These are phyloP conservation scores for Alnus rubra DNA, from an alignment of 306 rosid genomes.

Conservation along the genomic window DNA sequence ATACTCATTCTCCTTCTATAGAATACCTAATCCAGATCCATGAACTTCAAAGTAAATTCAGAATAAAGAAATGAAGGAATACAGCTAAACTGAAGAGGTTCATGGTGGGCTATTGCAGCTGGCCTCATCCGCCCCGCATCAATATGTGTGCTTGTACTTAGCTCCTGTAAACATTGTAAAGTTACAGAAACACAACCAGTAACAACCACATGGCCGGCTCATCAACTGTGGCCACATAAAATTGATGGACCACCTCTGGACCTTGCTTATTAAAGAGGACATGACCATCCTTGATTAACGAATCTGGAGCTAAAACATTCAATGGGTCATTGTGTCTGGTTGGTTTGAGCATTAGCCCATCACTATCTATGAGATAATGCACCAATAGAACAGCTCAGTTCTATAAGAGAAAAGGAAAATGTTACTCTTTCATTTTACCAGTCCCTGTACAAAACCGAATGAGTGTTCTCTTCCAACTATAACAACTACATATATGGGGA, in stretches of 20 bases:
- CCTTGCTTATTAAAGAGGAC: slow-evolving; percentile 44
- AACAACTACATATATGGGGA: slow-evolving; percentile 23
- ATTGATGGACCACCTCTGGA: slow-evolving; percentile 60
- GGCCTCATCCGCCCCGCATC: too few species aligned
- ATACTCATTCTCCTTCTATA: slow-evolving; percentile 30
- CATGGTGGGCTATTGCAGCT: too few species aligned
- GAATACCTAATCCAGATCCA: slow-evolving; percentile 27
- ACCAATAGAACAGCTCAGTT: slow-evolving; percentile 25
- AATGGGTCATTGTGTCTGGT: slow-evolving; percentile 38
- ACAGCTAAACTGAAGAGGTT: too few species aligned
- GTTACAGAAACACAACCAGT: slow-evolving; percentile 7
- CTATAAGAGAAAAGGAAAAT: slow-evolving; percentile 24
- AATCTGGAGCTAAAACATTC: slow-evolving; percentile 43
- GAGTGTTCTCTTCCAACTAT: slow-evolving; percentile 24
- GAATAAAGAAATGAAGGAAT: neutral
- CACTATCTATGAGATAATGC: slow-evolving; percentile 36
- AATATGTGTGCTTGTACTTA: neutral
- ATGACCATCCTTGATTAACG: slow-evolving; percentile 40
- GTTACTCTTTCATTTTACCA: slow-evolving; percentile 19
- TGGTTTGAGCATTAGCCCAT: slow-evolving; percentile 44
- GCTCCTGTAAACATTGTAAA: slow-evolving; percentile 10
- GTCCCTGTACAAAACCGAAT: slow-evolving; percentile 14
- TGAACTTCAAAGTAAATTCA: slow-evolving; percentile 18
- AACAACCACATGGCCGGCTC: slow-evolving; percentile 49
- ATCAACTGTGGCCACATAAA: slow-evolving; percentile 52